Evolutionary conservation across 2,329 filamentous ascomycete genomes (phyloP), one percentile per base, ranked within the genome.

Genomic region (Pestalotiopsis sp.): DNA sequence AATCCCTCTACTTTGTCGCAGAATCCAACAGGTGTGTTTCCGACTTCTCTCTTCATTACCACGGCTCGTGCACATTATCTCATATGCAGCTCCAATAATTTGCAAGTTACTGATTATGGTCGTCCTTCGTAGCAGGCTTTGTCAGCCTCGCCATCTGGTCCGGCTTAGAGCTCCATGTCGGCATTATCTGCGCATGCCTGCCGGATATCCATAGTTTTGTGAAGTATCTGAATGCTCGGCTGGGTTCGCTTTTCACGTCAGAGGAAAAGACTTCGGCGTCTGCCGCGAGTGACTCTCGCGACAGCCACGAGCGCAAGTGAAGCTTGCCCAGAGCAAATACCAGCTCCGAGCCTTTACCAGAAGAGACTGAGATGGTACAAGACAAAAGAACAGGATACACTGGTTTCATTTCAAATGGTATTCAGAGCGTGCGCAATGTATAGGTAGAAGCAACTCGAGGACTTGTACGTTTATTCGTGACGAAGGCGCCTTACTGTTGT

Each of bases 181-280:
- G 78, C 52, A 76, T 82, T 13, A 79, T 83, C 9, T 81, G 81
- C 68, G 79, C 77, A 9, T 83, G 80, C 61, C 73, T 83, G 76
- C 81, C 81, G 0, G 75, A 80, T 0, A 67, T 83, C 2, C 75
- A 79, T 9, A 73, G 80, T 4, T 70, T 82, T 0, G 74, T 83
- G 2, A 62, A 65, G n/a, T 61, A 45, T 31, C 45, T 68, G 17
- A 61, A 45, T 27, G 4, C 41, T 11, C 58, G 45, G 20, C 12
- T 27, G n/a, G 57, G 27, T 13, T 36, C 57, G 1, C 11, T 52
- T 23, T 52, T 52, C 4, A 9, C 45, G 9, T 23, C 45, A 2
- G 20, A 52, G 45, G 5, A 17, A 9, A 7, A 9, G 11, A n/a
- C 6, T n/a, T n/a, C n/a, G 14, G n/a, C 7, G 6, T 52, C 45